phyloP scores from a whole-genome alignment of 139 green algal genomes.

The Nannochloris sp. region DNA sequence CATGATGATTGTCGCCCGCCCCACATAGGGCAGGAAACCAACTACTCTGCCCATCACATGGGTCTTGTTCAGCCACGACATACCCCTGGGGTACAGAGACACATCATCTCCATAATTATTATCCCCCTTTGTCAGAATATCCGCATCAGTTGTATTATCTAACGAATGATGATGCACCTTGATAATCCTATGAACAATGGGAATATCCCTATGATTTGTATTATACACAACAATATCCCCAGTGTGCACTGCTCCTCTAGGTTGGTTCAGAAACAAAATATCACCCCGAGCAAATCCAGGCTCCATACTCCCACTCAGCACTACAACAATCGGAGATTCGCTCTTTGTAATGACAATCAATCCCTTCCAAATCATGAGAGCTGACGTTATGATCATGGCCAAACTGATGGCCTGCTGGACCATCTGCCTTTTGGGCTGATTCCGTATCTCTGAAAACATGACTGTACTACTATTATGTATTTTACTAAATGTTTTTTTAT shows the following conservation, averaged over 20 bases:
- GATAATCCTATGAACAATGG: constrained; percentile 93
- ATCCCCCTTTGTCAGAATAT: constrained; percentile 95
- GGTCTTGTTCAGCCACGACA: constrained; percentile 75
- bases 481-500: too few relatives aligned
- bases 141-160: constrained; percentile 9
- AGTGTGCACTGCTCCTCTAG: constrained; percentile 24
- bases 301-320: constrained; percentile 97
- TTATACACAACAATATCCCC: constrained; percentile 92
- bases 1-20: constrained; percentile 97
- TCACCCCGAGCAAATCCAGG: constrained; percentile 91
- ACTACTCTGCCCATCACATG: constrained; percentile 95
- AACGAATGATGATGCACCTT: constrained; percentile 63
- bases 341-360: constrained; percentile 88
- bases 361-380: constrained; percentile 96
- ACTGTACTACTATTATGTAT: neutral
- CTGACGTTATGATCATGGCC: constrained; percentile 91
- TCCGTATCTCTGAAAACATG: constrained; percentile 10
- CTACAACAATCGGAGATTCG: constrained; percentile 95
- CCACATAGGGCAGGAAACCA: constrained; percentile 85
- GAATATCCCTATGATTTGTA: constrained; percentile 84
- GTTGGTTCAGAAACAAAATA: constrained; percentile 93
- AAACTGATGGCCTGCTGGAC: constrained; percentile 55
- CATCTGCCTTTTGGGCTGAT: constrained; percentile 45
- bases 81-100: constrained; percentile 73
- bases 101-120: constrained; percentile 94